Conservation (phyloP, 2,329 filamentous ascomycete species). For the Botrytis tulipae region DNA sequence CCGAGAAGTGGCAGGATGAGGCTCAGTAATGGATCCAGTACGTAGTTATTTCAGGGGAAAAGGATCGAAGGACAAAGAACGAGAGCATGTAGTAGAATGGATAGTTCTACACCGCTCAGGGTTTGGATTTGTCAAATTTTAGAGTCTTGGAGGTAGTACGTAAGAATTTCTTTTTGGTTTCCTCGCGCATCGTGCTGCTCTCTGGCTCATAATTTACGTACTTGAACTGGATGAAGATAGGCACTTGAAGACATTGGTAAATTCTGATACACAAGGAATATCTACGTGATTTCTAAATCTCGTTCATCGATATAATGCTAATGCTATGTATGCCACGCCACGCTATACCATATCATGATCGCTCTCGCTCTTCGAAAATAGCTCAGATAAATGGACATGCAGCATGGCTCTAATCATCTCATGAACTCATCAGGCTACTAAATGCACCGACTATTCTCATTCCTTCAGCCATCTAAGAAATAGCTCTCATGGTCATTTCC, state of each 20-base stretch:
- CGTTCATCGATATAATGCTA: background rate
- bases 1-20: background rate
- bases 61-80: background rate
- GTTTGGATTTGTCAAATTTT: background rate
- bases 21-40: background rate
- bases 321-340: background rate
- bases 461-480: conserved; percentile 43
- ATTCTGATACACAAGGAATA: background rate
- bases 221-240: background rate
- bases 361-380: background rate
- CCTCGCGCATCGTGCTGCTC: too few relatives aligned
- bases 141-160: background rate
- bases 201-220: background rate
- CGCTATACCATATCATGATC: background rate
- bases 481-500: conserved; percentile 63
- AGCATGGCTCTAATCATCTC: background rate
- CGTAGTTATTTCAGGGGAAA: background rate
- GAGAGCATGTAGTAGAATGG: background rate
- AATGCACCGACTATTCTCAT: background rate
- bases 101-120: background rate
- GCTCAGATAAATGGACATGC: background rate
- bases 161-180: background rate
- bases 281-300: background rate
- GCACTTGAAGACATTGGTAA: background rate
- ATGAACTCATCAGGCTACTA: background rate